Evolutionary conservation across 1,284 basidiomycete species (phyloP).

Genomic region (Paramarasmius palmivorus): DNA sequence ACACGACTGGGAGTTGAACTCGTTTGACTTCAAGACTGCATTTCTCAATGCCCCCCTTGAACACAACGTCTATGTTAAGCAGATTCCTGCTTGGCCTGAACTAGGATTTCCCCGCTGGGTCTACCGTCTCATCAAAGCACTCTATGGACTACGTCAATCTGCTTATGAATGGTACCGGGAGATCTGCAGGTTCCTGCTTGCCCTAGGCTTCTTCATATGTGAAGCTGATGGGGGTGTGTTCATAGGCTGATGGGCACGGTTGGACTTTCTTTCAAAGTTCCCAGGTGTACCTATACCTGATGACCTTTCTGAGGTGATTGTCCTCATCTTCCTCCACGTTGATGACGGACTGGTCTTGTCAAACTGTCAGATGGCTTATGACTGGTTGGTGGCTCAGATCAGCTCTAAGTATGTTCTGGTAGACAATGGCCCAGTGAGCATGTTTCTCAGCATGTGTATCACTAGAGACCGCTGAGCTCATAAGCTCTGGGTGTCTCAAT

Average conservation of each 20-base stretch:
- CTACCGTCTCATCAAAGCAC: constrained; percentile 8
- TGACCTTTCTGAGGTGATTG: neutral
- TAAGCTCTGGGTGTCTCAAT: neutral
- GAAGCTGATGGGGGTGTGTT: neutral
- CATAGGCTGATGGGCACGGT: neutral
- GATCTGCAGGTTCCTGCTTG: constrained; percentile 17
- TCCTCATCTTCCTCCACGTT: neutral
- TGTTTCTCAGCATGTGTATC: constrained; percentile 16
- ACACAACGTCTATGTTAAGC: constrained; percentile 29
- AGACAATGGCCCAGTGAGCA: constrained; percentile 9
- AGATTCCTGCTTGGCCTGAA: constrained; percentile 24
- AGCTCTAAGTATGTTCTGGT: constrained; percentile 7
- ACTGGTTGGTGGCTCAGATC: constrained; percentile 11
- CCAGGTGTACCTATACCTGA: neutral
- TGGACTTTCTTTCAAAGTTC: no score
- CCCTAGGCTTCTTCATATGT: constrained; percentile 18
- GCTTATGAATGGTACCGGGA: constrained; percentile 26
- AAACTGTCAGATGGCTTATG: neutral
- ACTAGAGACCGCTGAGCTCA: constrained; percentile 4
- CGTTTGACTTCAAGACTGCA: constrained; percentile 18
- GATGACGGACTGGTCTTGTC: neutral
- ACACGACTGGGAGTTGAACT: neutral
- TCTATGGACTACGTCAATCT: constrained; percentile 34
- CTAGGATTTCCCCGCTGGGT: neutral
- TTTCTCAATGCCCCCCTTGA: constrained; percentile 30